Evolutionary conservation across 2,329 filamentous ascomycete genomes (phyloP).

Genomic region (Grosmannia clavigera): DNA sequence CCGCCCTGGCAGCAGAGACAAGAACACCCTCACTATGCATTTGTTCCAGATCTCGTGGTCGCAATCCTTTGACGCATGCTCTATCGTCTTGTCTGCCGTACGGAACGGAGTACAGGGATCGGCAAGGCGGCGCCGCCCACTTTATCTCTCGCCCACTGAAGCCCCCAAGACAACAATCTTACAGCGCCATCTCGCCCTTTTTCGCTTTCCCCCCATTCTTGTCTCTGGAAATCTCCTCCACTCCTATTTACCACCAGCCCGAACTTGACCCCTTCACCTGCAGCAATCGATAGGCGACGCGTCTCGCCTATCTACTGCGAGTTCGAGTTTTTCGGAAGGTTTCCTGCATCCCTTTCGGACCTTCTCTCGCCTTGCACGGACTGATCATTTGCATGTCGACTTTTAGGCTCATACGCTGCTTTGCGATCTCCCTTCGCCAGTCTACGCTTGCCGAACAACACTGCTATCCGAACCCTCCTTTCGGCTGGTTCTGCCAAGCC

Average conservation of each 20-base stretch:
- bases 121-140: background rate
- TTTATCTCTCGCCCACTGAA: background rate
- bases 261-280: background rate
- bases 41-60: background rate
- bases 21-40: background rate
- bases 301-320: background rate
- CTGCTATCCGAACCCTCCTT: background rate
- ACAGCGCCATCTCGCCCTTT: background rate
- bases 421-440: too few relatives aligned
- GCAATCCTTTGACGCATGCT: background rate
- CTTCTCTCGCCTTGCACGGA: background rate
- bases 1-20: background rate
- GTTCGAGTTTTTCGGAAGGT: background rate
- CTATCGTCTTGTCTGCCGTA: background rate
- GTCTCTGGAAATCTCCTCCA: background rate
- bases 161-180: background rate
- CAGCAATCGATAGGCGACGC: background rate
- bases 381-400: background rate
- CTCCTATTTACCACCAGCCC: background rate
- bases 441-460: background rate
- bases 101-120: background rate
- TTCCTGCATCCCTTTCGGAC: background rate
- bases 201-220: background rate
- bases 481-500: background rate
- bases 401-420: background rate